Evolutionary conservation across 768 basidiomycete species (phyloP).

Genomic region (Cyclocybe aegerita): DNA sequence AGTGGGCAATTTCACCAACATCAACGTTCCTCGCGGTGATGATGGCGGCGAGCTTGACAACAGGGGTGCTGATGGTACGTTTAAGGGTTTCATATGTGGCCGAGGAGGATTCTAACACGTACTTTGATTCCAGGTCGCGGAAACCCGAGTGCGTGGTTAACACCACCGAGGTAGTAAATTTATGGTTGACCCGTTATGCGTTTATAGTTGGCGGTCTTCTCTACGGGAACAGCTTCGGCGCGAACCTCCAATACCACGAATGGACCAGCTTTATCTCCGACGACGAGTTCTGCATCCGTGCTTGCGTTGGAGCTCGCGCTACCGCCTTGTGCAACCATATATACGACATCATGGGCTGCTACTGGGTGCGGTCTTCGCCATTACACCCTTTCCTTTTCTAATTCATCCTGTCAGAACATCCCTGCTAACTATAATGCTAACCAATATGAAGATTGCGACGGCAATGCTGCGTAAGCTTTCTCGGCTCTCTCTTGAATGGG

Average conservation of each 20-base stretch:
- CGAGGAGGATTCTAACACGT: not conserved
- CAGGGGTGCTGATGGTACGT: constrained; percentile 58
- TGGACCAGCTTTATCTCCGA: constrained; percentile 87
- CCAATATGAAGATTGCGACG: constrained; percentile 66
- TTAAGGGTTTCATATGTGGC: not conserved
- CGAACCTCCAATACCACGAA: constrained; percentile 59
- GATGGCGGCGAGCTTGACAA: constrained; percentile 73
- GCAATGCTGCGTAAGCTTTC: constrained; percentile 45
- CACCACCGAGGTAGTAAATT: not conserved
- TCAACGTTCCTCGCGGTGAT: constrained; percentile 60
- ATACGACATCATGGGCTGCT: constrained; percentile 68
- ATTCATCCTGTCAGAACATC: constrained; percentile 54
- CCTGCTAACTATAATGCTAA: constrained; percentile 65
- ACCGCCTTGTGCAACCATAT: constrained; percentile 72
- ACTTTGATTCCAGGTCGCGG: constrained; percentile 34
- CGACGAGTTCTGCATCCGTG: constrained; percentile 66
- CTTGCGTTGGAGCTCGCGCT: constrained; percentile 62
- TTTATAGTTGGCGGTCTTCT: constrained; percentile 65
- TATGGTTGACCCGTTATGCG: constrained; percentile 20
- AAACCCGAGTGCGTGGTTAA: constrained; percentile 35
- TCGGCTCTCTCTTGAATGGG: not conserved
- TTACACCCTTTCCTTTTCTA: not conserved
- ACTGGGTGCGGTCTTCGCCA: constrained; percentile 35
- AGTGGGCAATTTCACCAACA: constrained; percentile 64
- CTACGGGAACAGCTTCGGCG: constrained; percentile 62